phyloP scores from a whole-genome alignment of 306 rosid species.

The Cicer arietinum region DNA sequence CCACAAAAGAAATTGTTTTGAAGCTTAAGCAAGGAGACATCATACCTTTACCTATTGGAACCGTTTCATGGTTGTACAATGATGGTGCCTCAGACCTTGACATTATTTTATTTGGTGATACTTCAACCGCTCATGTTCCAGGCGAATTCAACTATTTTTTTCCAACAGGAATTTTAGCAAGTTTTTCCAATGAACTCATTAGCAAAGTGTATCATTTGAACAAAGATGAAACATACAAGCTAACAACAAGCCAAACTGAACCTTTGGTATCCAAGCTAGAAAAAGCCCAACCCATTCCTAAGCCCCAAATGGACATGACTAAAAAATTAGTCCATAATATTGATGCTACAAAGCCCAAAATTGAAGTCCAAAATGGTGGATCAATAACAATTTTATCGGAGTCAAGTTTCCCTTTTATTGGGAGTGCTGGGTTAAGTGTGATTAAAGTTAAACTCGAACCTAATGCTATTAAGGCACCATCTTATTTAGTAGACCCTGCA shows the following conservation, averaged over 20 bases:
- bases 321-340: constrained; percentile 52
- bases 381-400: constrained; percentile 46
- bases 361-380: constrained; percentile 39
- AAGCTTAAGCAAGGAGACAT: constrained; percentile 62
- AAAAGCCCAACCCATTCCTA: constrained; percentile 45
- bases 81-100: constrained; percentile 54
- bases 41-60: constrained; percentile 58
- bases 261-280: constrained; percentile 46
- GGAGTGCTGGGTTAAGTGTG: constrained; percentile 56
- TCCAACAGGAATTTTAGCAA: constrained; percentile 44
- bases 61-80: constrained; percentile 81
- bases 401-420: constrained; percentile 53
- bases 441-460: constrained; percentile 50
- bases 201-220: constrained; percentile 40
- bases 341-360: constrained; percentile 30
- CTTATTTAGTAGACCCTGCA: constrained; percentile 37
- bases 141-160: constrained; percentile 63
- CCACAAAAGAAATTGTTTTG: constrained; percentile 53
- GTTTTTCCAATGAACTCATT: constrained; percentile 57
- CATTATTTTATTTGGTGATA: constrained; percentile 57
- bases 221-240: constrained; percentile 43
- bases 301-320: constrained; percentile 39
- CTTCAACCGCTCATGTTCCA: constrained; percentile 48
- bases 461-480: constrained; percentile 51
- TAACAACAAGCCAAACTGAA: constrained; percentile 60